Percentiles rank a stretch among this genome's conserved stretches.
Evolutionary conservation across 805 yeast genomes (phyloP).

Genomic region (Candida multigemmis): DNA sequence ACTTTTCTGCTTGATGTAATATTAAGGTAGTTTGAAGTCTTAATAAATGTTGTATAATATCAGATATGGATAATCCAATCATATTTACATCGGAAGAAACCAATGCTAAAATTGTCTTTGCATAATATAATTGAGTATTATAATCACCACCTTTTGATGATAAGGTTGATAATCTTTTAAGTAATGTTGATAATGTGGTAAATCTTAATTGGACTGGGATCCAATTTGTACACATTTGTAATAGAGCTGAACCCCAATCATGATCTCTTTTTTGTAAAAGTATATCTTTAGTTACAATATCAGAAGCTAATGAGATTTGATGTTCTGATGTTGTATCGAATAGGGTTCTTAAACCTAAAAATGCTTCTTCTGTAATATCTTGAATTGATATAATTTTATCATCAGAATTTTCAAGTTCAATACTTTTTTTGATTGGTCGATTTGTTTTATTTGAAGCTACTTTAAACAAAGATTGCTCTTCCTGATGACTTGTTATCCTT

Average conservation of each 20-base stretch:
- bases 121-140: conserved; percentile 25
- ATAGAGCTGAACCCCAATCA: conserved; percentile 47
- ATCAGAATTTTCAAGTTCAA: conserved; percentile 20
- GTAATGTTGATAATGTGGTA: conserved; percentile 42
- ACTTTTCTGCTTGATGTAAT: conserved; percentile 12
- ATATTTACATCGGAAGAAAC: conserved; percentile 73
- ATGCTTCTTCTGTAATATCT: conserved; percentile 38
- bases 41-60: conserved; percentile 55
- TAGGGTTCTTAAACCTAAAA: conserved; percentile 43
- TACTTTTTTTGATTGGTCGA: conserved; percentile 5
- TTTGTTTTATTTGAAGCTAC: conserved; percentile 15
- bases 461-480: conserved; percentile 14
- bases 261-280: conserved; percentile 20
- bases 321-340: conserved; percentile 57
- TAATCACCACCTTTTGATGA: conserved; percentile 7
- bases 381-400: conserved; percentile 24
- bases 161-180: conserved; percentile 15
- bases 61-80: conserved; percentile 82
- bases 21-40: conserved; percentile 35
- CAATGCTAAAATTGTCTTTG: conserved; percentile 44
- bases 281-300: conserved; percentile 34
- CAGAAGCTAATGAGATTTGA: conserved; percentile 52
- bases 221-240: conserved; percentile 63
- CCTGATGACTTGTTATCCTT: conserved; percentile 14
- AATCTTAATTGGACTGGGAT: conserved; percentile 76